Percentiles rank a stretch among this genome's conserved stretches.
Evolutionary conservation across 208 protist species (phyloP).

Genomic region (Leishmania arabica): DNA sequence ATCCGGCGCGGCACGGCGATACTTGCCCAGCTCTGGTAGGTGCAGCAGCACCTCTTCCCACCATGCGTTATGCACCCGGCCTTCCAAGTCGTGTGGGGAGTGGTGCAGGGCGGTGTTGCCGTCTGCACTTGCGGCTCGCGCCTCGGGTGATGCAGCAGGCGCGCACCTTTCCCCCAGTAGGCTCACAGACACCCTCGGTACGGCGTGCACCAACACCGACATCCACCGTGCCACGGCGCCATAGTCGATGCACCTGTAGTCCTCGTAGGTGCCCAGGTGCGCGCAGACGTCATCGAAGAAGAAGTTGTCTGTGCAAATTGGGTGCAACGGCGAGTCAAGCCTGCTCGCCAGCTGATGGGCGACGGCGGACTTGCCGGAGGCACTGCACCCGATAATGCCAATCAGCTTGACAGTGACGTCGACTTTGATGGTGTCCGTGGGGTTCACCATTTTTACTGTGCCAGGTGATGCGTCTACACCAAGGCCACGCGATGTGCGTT

Average conservation of each 20-base stretch:
- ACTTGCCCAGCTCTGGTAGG: background rate
- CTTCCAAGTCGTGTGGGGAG: background rate
- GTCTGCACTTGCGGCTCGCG: background rate
- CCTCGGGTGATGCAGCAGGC: background rate
- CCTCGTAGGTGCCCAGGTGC: constrained; percentile 56
- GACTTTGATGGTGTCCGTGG: background rate
- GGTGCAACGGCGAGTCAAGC: constrained; percentile 47
- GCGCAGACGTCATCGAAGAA: constrained; percentile 43
- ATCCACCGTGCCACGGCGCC: constrained; percentile 23
- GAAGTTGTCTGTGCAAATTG: constrained; percentile 58
- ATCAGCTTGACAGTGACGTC: constrained; percentile 20
- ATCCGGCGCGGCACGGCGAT: constrained; percentile 2
- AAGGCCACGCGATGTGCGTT: background rate
- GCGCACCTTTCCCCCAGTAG: background rate
- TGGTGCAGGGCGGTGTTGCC: background rate
- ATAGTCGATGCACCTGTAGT: constrained; percentile 49
- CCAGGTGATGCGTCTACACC: background rate
- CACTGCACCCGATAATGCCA: constrained; percentile 59
- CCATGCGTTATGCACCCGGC: constrained; percentile 6
- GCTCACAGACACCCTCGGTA: background rate
- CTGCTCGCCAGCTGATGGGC: constrained; percentile 38
- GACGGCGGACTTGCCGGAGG: constrained; percentile 54
- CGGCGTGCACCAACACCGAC: constrained; percentile 7
- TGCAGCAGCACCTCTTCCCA: background rate
- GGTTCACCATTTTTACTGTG: background rate